phyloP scores from a whole-genome alignment of 2,329 filamentous ascomycete genomes.

The Alternaria postmessia region DNA sequence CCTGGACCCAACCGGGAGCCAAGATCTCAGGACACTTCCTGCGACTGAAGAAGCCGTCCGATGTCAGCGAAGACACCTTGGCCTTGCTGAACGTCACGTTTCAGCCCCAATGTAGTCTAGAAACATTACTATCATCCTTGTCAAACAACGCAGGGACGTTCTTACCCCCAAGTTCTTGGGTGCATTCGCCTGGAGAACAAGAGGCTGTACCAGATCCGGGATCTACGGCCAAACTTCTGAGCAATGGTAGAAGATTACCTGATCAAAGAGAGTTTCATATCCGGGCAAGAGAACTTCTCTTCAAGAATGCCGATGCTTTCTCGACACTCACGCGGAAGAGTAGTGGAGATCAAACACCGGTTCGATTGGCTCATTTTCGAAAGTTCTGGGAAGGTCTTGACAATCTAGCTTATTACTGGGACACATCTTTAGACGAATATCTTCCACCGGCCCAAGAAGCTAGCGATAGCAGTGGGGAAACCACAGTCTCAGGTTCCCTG shows the following conservation, averaged over 20 bases:
- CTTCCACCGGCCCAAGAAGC: constrained; percentile 43
- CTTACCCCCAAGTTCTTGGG: constrained; percentile 51
- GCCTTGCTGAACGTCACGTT: constrained; percentile 55
- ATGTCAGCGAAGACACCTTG: constrained; percentile 52
- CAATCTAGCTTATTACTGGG: constrained; percentile 69
- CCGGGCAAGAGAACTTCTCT: constrained; percentile 60
- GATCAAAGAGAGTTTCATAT: constrained; percentile 59
- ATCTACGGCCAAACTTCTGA: constrained; percentile 46
- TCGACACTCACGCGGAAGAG: constrained; percentile 62
- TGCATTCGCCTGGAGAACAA: constrained; percentile 38
- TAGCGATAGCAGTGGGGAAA: constrained; percentile 8
- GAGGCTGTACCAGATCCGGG: constrained; percentile 34
- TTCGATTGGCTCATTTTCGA: constrained; percentile 63
- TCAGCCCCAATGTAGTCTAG: constrained; percentile 46
- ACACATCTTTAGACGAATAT: constrained; percentile 66
- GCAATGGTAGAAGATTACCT: constrained; percentile 60
- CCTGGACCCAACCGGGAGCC: constrained; percentile 50
- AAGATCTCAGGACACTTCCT: constrained; percentile 57
- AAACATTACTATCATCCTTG: constrained; percentile 49
- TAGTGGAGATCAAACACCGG: constrained; percentile 55
- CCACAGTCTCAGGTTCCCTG: constrained; percentile 5
- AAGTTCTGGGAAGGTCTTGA: constrained; percentile 69
- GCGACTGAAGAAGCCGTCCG: constrained; percentile 51
- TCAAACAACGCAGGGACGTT: constrained; percentile 47
- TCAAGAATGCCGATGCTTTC: constrained; percentile 66